Base-by-base conservation (phyloP, 2,329 filamentous ascomycete species). In the Ophiognomonia clavigignenti-juglandacearum region DNA sequence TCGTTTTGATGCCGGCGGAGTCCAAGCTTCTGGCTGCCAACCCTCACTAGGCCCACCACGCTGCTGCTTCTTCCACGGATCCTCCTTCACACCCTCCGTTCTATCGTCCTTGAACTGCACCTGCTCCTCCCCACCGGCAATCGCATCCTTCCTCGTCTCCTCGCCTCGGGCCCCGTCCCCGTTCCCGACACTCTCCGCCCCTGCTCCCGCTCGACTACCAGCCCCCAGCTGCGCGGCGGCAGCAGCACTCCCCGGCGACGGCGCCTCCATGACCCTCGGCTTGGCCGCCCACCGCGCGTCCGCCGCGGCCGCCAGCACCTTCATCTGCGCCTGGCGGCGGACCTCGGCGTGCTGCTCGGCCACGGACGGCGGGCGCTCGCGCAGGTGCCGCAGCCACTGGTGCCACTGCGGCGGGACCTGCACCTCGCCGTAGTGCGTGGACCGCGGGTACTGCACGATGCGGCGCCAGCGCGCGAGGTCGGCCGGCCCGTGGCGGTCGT, bases 21-120 rank as follows among this genome's bases (percentile, higher is more conserved):
- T 67, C 84, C 84, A 88, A 3, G 79, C 67, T 39, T 77, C 60
- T 0, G 85, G 85, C 62, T 86, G 80, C 82, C 82, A 87, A n/a
- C 66, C 70, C 60, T 86, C 82, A 45, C 82, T 72, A 0, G 81
- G 78, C 0, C 71, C 73, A n/a, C 68, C 68, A n/a, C 63, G 58
- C 18, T 58, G 69, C 1, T 73, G 70, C 53, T 70, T 72, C 24
- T 75, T 75, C 82, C 82, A 86, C 3, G 82, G 82, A 58, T 83
- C 73, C 7, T 50, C 47, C 31, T 47, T 52, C 13, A 51, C 45
- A 13, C 19, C 23, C 22, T 49, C 35, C 18, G 11, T 22, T 9
- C 9, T 19, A 20, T 6, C 20, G 19, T 20, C 20, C 34, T 35
- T 39, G 13, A 11, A 19, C 18, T 39, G n/a, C 19, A 13, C 43